Evolutionary conservation across 2,329 filamentous ascomycete genomes (phyloP), one percentile per base, ranked within the genome.

Genomic region (Rosellinia necatrix): DNA sequence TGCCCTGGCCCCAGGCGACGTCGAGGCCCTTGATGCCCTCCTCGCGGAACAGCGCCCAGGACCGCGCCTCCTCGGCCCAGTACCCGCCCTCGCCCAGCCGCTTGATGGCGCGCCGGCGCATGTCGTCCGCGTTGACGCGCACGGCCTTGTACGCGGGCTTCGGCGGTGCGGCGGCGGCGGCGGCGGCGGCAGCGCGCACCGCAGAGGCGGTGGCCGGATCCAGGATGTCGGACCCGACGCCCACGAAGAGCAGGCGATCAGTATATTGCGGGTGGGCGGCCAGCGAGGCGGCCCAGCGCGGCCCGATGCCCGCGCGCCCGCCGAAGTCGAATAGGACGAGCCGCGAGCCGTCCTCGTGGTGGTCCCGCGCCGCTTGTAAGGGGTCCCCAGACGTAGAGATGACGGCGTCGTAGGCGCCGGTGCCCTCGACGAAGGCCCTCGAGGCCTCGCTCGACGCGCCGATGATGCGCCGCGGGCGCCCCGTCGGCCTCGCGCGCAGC

Each of bases 271-370:
- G n/a, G n/a, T n/a, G n/a, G n/a, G n/a, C 6, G 24, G 48, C 25
- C 6, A 70, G 50, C 4, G 57, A 54, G 1, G 44, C 38, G 1
- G 62, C 62, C 69, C 68, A 70, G 34, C 49, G 53, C 34, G 48
- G 41, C 0, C 48, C 64, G 1, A 56, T 61, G 46, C 61, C 61
- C 9, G 30, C 62, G 13, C 68, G 66, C 1, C 66, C 68, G 43
- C 69, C 69, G 43, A 70, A 70, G 62, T 71, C 69, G 56, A 64
- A 60, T 9, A 71, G 21, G 1, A 67, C 61, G 27, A 70, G 56
- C 24, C 58, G 59, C 4, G 42, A 35, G 12, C 17, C 24, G 5
- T 6, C 12, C 13, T 32, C 52, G 9, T 3, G 8, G n/a, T 6
- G 6, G 2, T 27, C 13, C 40, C 8, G 19, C 10, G 35, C 8